Evolutionary conservation across 352 stramenopile genomes (phyloP).

Genomic region (Phytophthora pisi): DNA sequence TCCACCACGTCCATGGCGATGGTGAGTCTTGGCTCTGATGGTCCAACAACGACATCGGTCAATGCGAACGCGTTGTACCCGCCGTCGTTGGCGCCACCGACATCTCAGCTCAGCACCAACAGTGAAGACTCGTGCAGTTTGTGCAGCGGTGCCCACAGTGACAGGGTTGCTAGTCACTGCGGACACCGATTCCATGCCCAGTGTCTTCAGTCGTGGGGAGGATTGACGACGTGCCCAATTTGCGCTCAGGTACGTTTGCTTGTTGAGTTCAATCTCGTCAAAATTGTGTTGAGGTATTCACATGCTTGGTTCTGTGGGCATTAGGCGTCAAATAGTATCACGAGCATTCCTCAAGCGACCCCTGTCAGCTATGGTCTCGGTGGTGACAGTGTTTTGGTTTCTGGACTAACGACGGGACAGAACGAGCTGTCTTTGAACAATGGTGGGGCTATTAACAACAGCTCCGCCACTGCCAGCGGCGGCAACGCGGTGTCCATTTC

Average conservation of each 20-base stretch:
- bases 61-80: slow-evolving; percentile 41
- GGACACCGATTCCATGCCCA: slow-evolving; percentile 74
- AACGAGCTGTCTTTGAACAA: slow-evolving; percentile 30
- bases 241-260: slow-evolving; percentile 47
- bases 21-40: slow-evolving; percentile 37
- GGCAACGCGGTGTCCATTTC: slow-evolving; percentile 38
- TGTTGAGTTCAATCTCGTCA: slow-evolving; percentile 2
- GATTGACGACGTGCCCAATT: slow-evolving; percentile 53
- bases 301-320: background rate
- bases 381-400: slow-evolving; percentile 23
- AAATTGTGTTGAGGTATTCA: slow-evolving; percentile 9
- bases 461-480: slow-evolving; percentile 15
- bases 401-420: slow-evolving; percentile 31
- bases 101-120: slow-evolving; percentile 25
- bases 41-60: slow-evolving; percentile 26
- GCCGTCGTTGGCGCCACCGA: slow-evolving; percentile 25
- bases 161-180: slow-evolving; percentile 59
- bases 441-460: slow-evolving; percentile 35
- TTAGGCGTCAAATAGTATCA: slow-evolving; percentile 44
- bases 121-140: slow-evolving; percentile 44
- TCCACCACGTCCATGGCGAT: slow-evolving; percentile 42
- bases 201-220: slow-evolving; percentile 74
- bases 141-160: slow-evolving; percentile 52
- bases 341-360: slow-evolving; percentile 20
- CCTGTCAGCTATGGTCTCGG: slow-evolving; percentile 30